A percentile compares a stretch with the other conserved stretches of the same genome.
phyloP scores from a whole-genome alignment of 2,329 filamentous ascomycete genomes.

The Hypoxylon sp. region DNA sequence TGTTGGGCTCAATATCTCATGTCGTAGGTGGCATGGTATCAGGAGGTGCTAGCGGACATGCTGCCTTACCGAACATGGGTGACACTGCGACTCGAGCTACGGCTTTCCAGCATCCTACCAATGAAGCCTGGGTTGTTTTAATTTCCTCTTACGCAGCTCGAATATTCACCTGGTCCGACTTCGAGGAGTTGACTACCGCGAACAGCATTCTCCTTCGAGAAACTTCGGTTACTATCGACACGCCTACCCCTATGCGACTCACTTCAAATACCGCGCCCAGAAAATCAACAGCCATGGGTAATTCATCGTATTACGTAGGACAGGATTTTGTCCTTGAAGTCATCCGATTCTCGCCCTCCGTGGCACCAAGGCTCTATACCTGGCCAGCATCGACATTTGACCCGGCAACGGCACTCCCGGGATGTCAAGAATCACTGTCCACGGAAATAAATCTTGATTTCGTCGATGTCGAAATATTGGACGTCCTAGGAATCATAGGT shows the following conservation, averaged over 20 bases:
- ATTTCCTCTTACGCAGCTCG: neutral
- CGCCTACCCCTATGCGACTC: too few relatives aligned
- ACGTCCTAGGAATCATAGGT: neutral
- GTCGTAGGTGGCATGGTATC: too few relatives aligned
- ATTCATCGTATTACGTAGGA: neutral
- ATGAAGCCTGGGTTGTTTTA: neutral
- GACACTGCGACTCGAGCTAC: too few relatives aligned
- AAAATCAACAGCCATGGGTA: neutral
- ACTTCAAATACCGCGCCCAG: neutral
- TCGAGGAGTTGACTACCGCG: neutral
- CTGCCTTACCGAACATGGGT: too few relatives aligned
- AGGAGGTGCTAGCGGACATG: too few relatives aligned
- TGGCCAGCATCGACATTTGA: constrained; percentile 1
- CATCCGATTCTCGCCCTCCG: neutral
- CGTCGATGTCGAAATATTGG: neutral
- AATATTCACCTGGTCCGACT: neutral
- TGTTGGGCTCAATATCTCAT: constrained; percentile 11
- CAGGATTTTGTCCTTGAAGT: constrained; percentile 1
- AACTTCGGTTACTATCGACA: too few relatives aligned
- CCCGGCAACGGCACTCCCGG: neutral
- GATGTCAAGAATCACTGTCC: neutral
- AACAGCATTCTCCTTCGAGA: too few relatives aligned
- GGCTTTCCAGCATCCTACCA: neutral
- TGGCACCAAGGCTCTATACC: neutral
- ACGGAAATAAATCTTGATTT: neutral